These are phyloP conservation scores for Aspergillus terreus DNA, from an alignment of 2,329 filamentous ascomycete species.

Conservation along the genomic window DNA sequence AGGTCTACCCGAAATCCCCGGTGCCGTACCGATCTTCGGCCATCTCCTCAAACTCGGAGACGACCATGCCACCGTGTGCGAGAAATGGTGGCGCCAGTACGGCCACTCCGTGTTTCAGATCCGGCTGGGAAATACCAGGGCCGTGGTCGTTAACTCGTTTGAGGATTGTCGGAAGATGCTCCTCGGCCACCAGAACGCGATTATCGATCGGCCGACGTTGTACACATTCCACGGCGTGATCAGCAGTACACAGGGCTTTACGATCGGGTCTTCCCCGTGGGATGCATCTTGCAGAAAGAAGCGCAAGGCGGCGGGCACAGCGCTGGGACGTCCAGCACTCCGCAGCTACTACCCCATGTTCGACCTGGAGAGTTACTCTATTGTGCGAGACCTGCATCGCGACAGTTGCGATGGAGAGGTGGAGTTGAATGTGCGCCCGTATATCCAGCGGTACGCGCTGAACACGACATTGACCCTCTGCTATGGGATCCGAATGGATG, in stretches of 20 bases:
- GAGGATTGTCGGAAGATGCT: slow-evolving; percentile 64
- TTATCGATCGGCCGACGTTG: slow-evolving; percentile 69
- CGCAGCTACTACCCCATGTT: slow-evolving; percentile 73
- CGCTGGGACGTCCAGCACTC: slow-evolving; percentile 66
- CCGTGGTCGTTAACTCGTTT: slow-evolving; percentile 71
- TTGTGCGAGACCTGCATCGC: slow-evolving; percentile 62
- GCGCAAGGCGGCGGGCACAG: slow-evolving; percentile 69
- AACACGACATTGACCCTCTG: slow-evolving; percentile 71
- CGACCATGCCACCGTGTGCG: slow-evolving; percentile 51
- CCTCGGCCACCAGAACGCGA: slow-evolving; percentile 67
- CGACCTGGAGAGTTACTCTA: slow-evolving; percentile 66
- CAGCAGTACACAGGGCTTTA: slow-evolving; percentile 68
- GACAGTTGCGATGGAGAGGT: slow-evolving; percentile 57
- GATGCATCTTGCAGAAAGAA: slow-evolving; percentile 70
- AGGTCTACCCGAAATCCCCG: slow-evolving; percentile 55
- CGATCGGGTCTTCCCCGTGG: slow-evolving; percentile 75
- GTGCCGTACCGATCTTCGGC: slow-evolving; percentile 54
- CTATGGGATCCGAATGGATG: slow-evolving; percentile 69
- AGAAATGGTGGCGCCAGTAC: slow-evolving; percentile 54
- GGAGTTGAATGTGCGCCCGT: slow-evolving; percentile 63
- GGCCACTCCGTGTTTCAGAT: slow-evolving; percentile 57
- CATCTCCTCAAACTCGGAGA: slow-evolving; percentile 56
- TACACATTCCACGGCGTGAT: slow-evolving; percentile 75
- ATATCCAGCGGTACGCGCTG: slow-evolving; percentile 67
- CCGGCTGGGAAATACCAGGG: slow-evolving; percentile 44